Conservation (phyloP, 2,329 filamentous ascomycete species). For the Zasmidium cellare region DNA sequence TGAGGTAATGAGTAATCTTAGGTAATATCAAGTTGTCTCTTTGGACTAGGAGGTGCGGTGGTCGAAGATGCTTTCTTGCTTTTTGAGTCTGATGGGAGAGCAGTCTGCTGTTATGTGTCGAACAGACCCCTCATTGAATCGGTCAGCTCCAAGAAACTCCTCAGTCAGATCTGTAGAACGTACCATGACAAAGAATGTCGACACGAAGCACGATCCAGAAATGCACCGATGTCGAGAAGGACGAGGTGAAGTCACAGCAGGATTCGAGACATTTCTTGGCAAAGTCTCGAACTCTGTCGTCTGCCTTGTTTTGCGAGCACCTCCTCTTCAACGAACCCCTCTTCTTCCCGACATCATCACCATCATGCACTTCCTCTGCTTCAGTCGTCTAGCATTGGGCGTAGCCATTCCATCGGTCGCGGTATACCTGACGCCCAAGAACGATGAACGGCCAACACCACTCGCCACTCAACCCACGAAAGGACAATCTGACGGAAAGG, state of each 20-base stretch:
- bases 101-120: too few relatives aligned
- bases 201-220: not conserved
- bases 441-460: not conserved
- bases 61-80: too few relatives aligned
- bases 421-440: conserved; percentile 17
- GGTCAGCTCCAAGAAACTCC: too few relatives aligned
- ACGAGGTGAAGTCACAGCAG: not conserved
- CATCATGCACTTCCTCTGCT: conserved; percentile 21
- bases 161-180: too few relatives aligned
- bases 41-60: too few relatives aligned
- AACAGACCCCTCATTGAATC: too few relatives aligned
- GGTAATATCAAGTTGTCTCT: too few relatives aligned
- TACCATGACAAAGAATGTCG: too few relatives aligned
- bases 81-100: too few relatives aligned
- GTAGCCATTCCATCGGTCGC: conserved; percentile 17
- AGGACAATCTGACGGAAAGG: not conserved
- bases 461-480: not conserved
- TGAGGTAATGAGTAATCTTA: too few relatives aligned
- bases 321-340: not conserved
- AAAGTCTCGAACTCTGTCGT: not conserved
- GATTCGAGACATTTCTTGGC: not conserved
- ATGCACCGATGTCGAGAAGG: not conserved
- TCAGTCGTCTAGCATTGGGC: conserved; percentile 15
- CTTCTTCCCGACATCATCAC: not conserved
- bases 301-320: not conserved